These are phyloP conservation scores for Ogataea hybrid DNA, from an alignment of 1,139 yeast genomes.

Conservation along the genomic window DNA sequence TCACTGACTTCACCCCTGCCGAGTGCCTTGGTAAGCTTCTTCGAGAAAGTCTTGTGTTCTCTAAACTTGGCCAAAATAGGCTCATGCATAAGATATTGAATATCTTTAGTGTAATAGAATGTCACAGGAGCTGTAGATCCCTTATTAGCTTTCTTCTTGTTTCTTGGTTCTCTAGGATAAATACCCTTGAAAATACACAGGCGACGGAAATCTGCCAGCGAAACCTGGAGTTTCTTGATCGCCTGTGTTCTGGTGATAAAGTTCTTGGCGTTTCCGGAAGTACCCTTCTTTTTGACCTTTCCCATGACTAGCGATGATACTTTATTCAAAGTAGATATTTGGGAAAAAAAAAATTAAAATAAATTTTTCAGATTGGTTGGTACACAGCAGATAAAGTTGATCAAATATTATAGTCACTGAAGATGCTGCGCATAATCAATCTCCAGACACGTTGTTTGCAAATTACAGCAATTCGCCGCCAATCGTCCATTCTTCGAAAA, in stretches of 20 bases:
- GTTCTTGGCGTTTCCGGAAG: constrained; percentile 88
- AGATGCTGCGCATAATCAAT: neutral
- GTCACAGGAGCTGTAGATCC: constrained; percentile 97
- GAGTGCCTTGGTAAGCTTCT: constrained; percentile 83
- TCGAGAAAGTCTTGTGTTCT: constrained; percentile 92
- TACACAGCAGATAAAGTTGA: constrained; percentile 8
- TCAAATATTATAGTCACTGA: neutral
- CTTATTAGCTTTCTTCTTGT: constrained; percentile 94
- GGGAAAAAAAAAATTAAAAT: constrained; percentile 14
- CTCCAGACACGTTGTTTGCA: neutral
- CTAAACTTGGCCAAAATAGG: constrained; percentile 91
- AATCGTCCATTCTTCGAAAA: neutral
- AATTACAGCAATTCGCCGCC: neutral
- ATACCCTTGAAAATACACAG: constrained; percentile 96
- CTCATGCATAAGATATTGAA: constrained; percentile 92
- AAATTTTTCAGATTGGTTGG: constrained; percentile 13
- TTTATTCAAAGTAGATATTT: constrained; percentile 1
- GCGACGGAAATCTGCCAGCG: constrained; percentile 97
- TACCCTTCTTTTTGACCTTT: constrained; percentile 74
- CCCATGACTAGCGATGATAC: constrained; percentile 28
- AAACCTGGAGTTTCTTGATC: constrained; percentile 84
- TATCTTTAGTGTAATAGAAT: constrained; percentile 90
- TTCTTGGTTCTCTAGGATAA: constrained; percentile 94
- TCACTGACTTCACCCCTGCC: constrained; percentile 90
- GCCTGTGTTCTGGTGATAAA: constrained; percentile 96